Evolutionary conservation across 208 protist genomes (phyloP).

Genomic region (Strigomonas oncopelti): DNA sequence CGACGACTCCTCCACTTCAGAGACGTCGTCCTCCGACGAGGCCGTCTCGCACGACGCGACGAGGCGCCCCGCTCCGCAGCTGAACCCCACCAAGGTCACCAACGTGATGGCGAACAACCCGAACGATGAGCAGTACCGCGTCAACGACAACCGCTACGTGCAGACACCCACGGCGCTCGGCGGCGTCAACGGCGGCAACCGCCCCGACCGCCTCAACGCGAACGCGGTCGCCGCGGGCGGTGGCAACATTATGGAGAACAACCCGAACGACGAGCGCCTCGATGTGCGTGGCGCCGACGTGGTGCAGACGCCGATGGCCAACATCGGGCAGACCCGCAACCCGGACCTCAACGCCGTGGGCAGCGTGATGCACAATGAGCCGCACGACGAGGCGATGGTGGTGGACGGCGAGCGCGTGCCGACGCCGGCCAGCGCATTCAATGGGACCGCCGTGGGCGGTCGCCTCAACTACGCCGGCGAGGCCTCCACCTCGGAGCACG

Average conservation of each 20-base stretch:
- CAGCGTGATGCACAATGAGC: constrained; percentile 43
- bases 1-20: constrained; percentile 8
- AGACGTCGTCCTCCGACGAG: constrained; percentile 5
- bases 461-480: constrained; percentile 25
- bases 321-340: constrained; percentile 9
- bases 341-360: constrained; percentile 11
- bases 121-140: constrained; percentile 49
- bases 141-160: constrained; percentile 33
- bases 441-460: constrained; percentile 7
- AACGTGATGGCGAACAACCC: constrained; percentile 36
- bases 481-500: constrained; percentile 17
- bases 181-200: constrained; percentile 1
- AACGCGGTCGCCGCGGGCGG: constrained; percentile 15
- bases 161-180: constrained; percentile 21
- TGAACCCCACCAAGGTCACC: constrained; percentile 11
- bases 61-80: constrained; percentile 1
- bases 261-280: constrained; percentile 86
- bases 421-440: constrained; percentile 7
- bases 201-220: not conserved
- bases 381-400: constrained; percentile 65
- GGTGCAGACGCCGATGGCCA: constrained; percentile 47
- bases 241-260: constrained; percentile 62
- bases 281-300: constrained; percentile 53
- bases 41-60: constrained; percentile 1
- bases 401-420: constrained; percentile 27